A percentile compares a stretch with the other conserved stretches of the same genome.
Conservation (phyloP, 2,329 filamentous ascomycete species). For the Cyphellophora europaea region DNA sequence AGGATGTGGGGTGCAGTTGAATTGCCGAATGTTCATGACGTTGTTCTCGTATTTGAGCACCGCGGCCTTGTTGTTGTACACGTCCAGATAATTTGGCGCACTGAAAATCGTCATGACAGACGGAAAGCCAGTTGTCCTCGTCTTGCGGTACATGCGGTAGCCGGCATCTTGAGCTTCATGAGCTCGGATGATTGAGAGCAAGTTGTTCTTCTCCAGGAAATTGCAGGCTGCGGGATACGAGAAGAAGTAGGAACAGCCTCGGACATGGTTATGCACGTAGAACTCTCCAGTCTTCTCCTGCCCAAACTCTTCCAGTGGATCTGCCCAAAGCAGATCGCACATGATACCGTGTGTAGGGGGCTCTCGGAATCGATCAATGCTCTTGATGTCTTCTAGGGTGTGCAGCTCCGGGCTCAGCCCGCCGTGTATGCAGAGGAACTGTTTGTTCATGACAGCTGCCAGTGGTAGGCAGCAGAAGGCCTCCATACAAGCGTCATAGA, state of each 20-base stretch:
- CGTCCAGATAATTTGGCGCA: slow-evolving; percentile 94
- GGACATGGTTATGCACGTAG: slow-evolving; percentile 96
- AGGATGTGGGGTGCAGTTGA: slow-evolving; percentile 98
- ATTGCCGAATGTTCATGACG: slow-evolving; percentile 99
- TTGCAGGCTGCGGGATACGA: slow-evolving; percentile 94
- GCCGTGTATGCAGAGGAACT: slow-evolving; percentile 97
- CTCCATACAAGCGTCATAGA: slow-evolving; percentile 98
- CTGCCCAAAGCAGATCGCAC: slow-evolving; percentile 99
- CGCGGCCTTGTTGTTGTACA: slow-evolving; percentile 99
- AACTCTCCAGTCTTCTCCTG: slow-evolving; percentile 98
- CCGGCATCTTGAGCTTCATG: slow-evolving; percentile 98
- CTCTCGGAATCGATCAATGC: slow-evolving; percentile 93
- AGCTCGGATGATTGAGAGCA: slow-evolving; percentile 91
- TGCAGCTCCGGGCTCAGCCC: slow-evolving; percentile 92
- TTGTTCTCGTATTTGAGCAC: slow-evolving; percentile 99
- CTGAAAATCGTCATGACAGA: slow-evolving; percentile 99
- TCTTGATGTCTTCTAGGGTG: slow-evolving; percentile 87
- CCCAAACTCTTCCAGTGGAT: slow-evolving; percentile 94
- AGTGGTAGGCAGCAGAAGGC: slow-evolving; percentile 91
- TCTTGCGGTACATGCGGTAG: slow-evolving; percentile 99
- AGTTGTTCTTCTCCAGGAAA: slow-evolving; percentile 97
- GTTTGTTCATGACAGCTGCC: slow-evolving; percentile 99
- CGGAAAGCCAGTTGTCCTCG: slow-evolving; percentile 91
- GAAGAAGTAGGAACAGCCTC: slow-evolving; percentile 98
- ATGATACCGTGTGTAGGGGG: slow-evolving; percentile 95